Conservation (phyloP, 371 early-diverging fungal genomes). For the Circinella umbellata region DNA sequence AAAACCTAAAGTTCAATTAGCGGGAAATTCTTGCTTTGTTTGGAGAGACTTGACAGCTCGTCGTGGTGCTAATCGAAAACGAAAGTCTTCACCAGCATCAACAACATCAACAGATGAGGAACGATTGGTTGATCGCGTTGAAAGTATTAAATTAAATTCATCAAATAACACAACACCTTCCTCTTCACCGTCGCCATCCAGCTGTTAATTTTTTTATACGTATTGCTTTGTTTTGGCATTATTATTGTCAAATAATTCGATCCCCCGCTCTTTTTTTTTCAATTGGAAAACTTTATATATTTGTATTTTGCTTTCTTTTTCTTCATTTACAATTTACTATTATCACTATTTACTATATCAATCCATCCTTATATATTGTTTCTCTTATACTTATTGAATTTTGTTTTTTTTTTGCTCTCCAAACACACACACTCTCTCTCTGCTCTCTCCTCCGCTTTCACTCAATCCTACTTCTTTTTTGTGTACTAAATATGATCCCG, state of each 20-base stretch:
- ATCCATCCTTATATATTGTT: too few relatives aligned
- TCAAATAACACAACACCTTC: neutral
- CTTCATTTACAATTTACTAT: too few relatives aligned
- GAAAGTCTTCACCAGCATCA: neutral
- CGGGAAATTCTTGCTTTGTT: conserved; percentile 55
- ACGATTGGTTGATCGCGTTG: conserved; percentile 7
- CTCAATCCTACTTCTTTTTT: neutral
- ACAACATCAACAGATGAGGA: conserved; percentile 5
- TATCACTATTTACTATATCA: too few relatives aligned
- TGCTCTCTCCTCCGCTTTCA: neutral
- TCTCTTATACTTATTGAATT: too few relatives aligned
- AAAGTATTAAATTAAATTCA: conserved; percentile 9
- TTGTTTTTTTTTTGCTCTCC: too few relatives aligned
- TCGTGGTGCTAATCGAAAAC: conserved; percentile 35
- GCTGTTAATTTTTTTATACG: neutral
- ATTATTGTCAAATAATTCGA: too few relatives aligned
- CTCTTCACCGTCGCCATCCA: too few relatives aligned
- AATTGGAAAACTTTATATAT: too few relatives aligned
- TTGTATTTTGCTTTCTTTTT: too few relatives aligned
- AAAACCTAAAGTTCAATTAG: conserved; percentile 51
- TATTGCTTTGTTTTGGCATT: too few relatives aligned
- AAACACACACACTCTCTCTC: neutral
- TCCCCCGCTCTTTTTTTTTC: too few relatives aligned
- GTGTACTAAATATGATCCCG: conserved; percentile 8
- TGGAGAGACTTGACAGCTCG: conserved; percentile 52